Evolutionary conservation across 768 basidiomycete genomes (phyloP).

Genomic region (Suillus decipiens): DNA sequence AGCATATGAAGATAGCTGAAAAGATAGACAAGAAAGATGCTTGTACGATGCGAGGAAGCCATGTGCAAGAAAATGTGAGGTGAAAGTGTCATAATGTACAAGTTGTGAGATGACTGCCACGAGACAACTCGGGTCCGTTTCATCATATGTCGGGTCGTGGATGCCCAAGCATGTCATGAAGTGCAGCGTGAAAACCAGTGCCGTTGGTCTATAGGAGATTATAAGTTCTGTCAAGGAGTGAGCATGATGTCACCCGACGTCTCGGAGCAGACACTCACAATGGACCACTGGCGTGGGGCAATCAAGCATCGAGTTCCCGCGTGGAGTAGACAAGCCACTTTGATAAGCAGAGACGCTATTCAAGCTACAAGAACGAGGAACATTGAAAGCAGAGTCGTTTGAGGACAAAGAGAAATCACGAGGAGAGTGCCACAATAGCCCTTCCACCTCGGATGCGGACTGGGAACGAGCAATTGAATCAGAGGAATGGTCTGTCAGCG

Average conservation of each 20-base stretch:
- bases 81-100: background rate
- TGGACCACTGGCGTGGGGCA: conserved; percentile 16
- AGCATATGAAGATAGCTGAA: background rate
- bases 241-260: background rate
- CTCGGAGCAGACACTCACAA: background rate
- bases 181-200: background rate
- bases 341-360: conserved; percentile 29
- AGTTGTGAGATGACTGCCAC: conserved; percentile 2
- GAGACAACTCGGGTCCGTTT: background rate
- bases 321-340: conserved; percentile 32
- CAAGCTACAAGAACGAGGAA: conserved; percentile 31
- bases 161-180: conserved; percentile 1
- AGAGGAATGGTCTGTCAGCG: conserved; percentile 30
- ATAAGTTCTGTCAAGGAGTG: conserved; percentile 3
- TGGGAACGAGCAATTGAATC: conserved; percentile 40
- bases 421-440: conserved; percentile 41
- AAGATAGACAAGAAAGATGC: conserved; percentile 1
- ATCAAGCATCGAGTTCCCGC: conserved; percentile 20
- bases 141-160: background rate
- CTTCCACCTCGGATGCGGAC: conserved; percentile 59
- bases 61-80: background rate
- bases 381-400: conserved; percentile 15
- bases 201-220: conserved; percentile 1
- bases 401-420: conserved; percentile 25
- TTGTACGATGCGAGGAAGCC: background rate